These are phyloP conservation scores for Pyronema domesticum DNA, from an alignment of 495 filamentous ascomycete genomes.

Conservation along the genomic window DNA sequence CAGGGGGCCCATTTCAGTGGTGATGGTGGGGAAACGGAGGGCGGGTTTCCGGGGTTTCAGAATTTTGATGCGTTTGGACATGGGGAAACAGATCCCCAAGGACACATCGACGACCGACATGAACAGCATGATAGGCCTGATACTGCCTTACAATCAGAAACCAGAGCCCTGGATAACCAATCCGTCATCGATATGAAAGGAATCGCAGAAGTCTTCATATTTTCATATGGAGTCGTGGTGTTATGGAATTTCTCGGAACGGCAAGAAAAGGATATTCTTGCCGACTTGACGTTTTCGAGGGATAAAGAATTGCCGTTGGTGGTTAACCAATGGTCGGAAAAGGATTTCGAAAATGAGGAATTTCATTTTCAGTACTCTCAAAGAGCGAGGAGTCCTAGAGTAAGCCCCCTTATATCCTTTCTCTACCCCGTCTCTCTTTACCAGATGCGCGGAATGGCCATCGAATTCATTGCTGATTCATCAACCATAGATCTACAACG, in stretches of 20 bases:
- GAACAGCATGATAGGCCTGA: not conserved
- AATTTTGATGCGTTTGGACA: too few relatives aligned
- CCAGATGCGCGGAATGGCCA: too few relatives aligned
- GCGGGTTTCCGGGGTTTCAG: too few relatives aligned
- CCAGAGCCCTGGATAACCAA: slow-evolving; percentile 16
- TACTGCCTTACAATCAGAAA: slow-evolving; percentile 8
- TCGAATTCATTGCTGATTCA: too few relatives aligned
- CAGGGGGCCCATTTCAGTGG: too few relatives aligned
- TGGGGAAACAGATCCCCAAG: not conserved
- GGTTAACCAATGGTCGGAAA: slow-evolving; percentile 30
- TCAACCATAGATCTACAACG: slow-evolving; percentile 71
- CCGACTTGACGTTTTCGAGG: slow-evolving; percentile 82
- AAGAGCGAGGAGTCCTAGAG: slow-evolving; percentile 62
- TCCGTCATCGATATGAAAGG: slow-evolving; percentile 22
- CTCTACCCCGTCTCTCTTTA: too few relatives aligned
- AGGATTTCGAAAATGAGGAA: slow-evolving; percentile 93
- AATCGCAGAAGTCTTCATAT: slow-evolving; percentile 95
- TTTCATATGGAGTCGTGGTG: slow-evolving; percentile 91
- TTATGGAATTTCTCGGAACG: slow-evolving; percentile 96
- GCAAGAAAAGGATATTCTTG: slow-evolving; percentile 92
- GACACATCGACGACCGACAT: not conserved
- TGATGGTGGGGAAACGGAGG: too few relatives aligned
- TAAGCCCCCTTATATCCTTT: slow-evolving; percentile 1
- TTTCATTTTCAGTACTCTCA: slow-evolving; percentile 96
- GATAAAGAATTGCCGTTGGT: slow-evolving; percentile 26